Base-by-base conservation (phyloP, 306 rosid genomes). In the Elaeagnus macrophylla region DNA sequence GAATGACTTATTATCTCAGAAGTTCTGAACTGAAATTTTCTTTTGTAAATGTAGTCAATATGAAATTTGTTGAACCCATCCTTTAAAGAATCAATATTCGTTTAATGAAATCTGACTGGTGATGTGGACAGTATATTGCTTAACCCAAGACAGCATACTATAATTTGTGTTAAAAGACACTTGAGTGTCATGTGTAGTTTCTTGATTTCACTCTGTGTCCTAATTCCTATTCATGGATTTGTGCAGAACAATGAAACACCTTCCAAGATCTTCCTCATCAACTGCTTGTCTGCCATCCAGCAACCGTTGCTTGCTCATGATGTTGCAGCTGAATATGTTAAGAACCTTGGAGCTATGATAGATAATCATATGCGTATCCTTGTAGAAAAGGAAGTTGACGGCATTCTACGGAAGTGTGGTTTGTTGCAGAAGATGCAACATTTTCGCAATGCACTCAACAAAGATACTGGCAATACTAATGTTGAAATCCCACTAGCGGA, bases 191-290 rank as follows among this genome's bases (percentile, higher is more conserved):
- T n/a, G 57, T 15, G 13, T 18, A 38, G 3, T 42, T 44, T 72
- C 49, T n/a, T 5, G 46, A 4, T 7, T 44, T 46, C 47, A 64
- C 59, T 60, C 10, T 9, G 54, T 52, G 1, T 61, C 39, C 47
- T 36, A 54, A 50, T 32, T 44, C 7, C 19, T 8, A 66, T 65
- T 42, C 17, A 37, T 71, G 66, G 36, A 41, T 67, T 73, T 75
- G 54, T 65, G 76, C 97, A 86, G 97, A 81, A 72, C 53, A 72
- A 73, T 19, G 97, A 86, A 58, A 83, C 95, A 39, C 85, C 91
- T n/a, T 86, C 94, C 15, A 83, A 86, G 81, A 86, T 86, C 59
- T 91, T 91, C 77, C 87, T 91, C 66, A 84, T 91, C 57, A 91
- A 91, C 60, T 87, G 99, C 71, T 65, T 91, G 72, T 72, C 83